Percentiles rank a stretch among this genome's conserved stretches.
Evolutionary conservation across 495 filamentous ascomycete genomes (phyloP).

Genomic region (Tuber borchii): DNA sequence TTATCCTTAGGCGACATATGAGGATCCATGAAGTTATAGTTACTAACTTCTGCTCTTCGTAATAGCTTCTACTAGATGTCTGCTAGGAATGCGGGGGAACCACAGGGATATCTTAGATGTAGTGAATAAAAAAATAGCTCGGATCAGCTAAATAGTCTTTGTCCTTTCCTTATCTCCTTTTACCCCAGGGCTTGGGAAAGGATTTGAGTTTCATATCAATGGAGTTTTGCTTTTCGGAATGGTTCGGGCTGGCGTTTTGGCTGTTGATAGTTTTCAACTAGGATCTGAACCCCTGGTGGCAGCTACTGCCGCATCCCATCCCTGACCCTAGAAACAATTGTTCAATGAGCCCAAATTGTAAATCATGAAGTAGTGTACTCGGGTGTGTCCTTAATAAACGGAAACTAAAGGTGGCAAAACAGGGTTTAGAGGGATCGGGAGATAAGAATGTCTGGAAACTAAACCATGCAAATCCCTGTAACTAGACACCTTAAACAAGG

Average conservation of each 20-base stretch:
- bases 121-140: not conserved
- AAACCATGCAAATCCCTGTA: no score
- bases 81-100: not conserved
- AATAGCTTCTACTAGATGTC: constrained; percentile 34
- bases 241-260: constrained; percentile 1
- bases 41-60: constrained; percentile 13
- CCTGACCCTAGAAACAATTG: not conserved
- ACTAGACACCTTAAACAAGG: no score
- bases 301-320: not conserved
- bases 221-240: not conserved
- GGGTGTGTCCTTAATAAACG: no score
- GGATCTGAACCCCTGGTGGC: not conserved
- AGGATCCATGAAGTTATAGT: not conserved
- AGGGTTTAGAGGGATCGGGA: no score
- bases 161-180: not conserved
- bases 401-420: no score
- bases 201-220: constrained; percentile 2
- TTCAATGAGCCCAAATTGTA: not conserved
- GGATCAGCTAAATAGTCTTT: not conserved
- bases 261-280: constrained; percentile 5
- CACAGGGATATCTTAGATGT: not conserved
- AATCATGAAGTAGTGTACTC: not conserved
- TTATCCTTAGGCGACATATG: not conserved
- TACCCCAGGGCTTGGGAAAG: not conserved
- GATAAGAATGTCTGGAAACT: no score